phyloP scores from a whole-genome alignment of 345 rosid genomes.

The Theobroma cacao region DNA sequence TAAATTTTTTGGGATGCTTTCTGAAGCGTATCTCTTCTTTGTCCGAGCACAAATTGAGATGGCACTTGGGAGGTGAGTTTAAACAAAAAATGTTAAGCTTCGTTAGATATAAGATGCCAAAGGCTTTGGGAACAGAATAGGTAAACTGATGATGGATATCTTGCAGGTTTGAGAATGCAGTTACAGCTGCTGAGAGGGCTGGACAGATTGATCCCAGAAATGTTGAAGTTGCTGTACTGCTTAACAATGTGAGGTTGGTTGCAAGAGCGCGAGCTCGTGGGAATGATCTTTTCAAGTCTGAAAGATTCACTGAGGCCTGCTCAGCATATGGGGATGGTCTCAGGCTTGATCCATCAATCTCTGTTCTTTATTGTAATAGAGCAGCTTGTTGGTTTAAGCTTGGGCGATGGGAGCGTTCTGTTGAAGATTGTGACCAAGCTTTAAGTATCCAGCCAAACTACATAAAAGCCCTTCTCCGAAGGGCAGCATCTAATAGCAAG shows the following conservation, averaged over 20 bases:
- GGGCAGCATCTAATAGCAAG: constrained; percentile 88
- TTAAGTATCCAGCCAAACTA: constrained; percentile 66
- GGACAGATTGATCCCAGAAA: constrained; percentile 64
- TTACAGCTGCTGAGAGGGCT: constrained; percentile 77
- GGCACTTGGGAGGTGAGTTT: constrained; percentile 90
- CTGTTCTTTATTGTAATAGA: constrained; percentile 73
- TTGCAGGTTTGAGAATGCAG: constrained; percentile 97
- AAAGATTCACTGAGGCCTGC: constrained; percentile 94
- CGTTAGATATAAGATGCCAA: constrained; percentile 8
- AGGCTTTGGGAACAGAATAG: constrained; percentile 25
- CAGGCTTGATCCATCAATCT: constrained; percentile 73
- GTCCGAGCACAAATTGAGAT: constrained; percentile 84
- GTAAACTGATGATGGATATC: constrained; percentile 33
- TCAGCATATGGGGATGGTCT: constrained; percentile 91
- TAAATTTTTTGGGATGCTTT: constrained; percentile 70
- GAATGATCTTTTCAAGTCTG: constrained; percentile 88
- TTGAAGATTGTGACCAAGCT: constrained; percentile 82
- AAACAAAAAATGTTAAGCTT: constrained; percentile 12
- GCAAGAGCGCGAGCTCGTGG: constrained; percentile 79
- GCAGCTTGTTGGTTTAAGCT: constrained; percentile 95
- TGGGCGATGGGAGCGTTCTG: constrained; percentile 77
- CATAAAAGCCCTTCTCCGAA: constrained; percentile 72
- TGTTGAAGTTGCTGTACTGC: constrained; percentile 58
- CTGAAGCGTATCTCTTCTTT: constrained; percentile 69
- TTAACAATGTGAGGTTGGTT: constrained; percentile 63